A percentile compares a stretch with the other conserved stretches of the same genome.
Evolutionary conservation across 2,329 filamentous ascomycete genomes (phyloP).

Genomic region (Penicillium hordei): DNA sequence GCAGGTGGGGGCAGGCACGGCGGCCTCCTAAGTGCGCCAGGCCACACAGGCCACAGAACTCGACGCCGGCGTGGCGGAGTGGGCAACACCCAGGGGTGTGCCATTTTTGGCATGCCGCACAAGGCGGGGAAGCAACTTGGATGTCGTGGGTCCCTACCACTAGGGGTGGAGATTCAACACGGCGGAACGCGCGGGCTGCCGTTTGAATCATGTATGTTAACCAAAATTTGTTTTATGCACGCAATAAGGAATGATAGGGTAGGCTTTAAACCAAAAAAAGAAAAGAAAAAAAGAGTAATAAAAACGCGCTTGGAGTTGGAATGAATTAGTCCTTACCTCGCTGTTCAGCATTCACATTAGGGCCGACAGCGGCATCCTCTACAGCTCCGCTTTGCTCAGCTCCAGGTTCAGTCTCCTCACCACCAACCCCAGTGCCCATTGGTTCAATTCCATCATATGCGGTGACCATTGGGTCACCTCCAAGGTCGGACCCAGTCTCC

Average conservation of each 20-base stretch:
- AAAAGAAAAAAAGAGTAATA: not conserved
- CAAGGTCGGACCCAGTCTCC: constrained; percentile 14
- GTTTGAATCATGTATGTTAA: constrained; percentile 6
- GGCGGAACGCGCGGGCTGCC: constrained; percentile 41
- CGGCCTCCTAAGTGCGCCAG: constrained; percentile 59
- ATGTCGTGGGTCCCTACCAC: constrained; percentile 21
- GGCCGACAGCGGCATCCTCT: not conserved
- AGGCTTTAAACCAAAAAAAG: not conserved
- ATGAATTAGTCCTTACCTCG: constrained; percentile 20
- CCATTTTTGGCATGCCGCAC: constrained; percentile 54
- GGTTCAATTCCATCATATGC: too few species aligned
- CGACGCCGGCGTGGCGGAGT: constrained; percentile 58
- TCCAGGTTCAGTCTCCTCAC: not conserved
- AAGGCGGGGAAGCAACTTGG: constrained; percentile 33
- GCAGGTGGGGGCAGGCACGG: constrained; percentile 62
- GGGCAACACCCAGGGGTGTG: constrained; percentile 62
- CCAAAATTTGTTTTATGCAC: not conserved
- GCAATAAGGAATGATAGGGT: not conserved
- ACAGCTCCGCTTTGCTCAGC: not conserved
- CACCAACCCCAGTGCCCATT: too few species aligned
- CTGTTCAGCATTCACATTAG: constrained; percentile 11
- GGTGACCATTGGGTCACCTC: too few species aligned
- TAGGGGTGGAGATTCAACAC: constrained; percentile 29
- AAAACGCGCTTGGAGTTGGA: not conserved
- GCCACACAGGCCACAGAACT: constrained; percentile 65